Conservation (phyloP, 805 yeast species). For the Candida sonorensis region DNA sequence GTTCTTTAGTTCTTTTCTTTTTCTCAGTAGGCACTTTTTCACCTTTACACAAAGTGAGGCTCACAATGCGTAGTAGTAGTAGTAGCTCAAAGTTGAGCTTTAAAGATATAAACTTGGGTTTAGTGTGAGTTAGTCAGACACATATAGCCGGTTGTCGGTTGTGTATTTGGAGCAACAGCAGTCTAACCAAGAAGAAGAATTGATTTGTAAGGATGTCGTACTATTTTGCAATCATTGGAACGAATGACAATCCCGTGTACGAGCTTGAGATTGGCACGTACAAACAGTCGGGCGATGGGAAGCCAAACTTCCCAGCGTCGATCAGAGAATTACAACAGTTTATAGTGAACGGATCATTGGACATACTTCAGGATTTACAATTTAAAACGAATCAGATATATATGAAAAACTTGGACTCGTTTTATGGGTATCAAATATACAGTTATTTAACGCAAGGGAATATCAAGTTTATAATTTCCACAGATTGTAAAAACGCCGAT, state of each 20-base stretch:
- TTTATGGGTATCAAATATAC: constrained; percentile 75
- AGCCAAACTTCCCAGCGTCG: constrained; percentile 55
- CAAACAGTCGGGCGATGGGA: constrained; percentile 62
- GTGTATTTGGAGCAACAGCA: no score
- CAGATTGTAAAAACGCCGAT: constrained; percentile 53
- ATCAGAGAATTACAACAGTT: constrained; percentile 81
- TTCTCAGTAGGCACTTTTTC: no score
- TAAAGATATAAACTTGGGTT: no score
- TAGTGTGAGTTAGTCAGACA: no score
- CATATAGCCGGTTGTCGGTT: no score
- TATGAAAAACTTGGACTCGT: constrained; percentile 75
- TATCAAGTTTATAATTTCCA: constrained; percentile 68
- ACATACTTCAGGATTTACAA: constrained; percentile 84
- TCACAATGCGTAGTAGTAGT: no score
- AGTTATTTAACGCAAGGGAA: constrained; percentile 88
- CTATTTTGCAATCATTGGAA: constrained; percentile 84
- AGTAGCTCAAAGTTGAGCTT: no score
- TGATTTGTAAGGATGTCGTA: constrained; percentile 76
- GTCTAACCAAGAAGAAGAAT: no score
- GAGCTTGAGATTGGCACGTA: constrained; percentile 80
- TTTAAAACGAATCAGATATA: constrained; percentile 65
- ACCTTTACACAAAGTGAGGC: no score
- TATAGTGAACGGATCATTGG: constrained; percentile 81
- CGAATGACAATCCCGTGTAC: constrained; percentile 78
- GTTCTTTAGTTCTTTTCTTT: no score